Evolutionary conservation across 768 basidiomycete species (phyloP).

Genomic region (Kwoniella sp.): DNA sequence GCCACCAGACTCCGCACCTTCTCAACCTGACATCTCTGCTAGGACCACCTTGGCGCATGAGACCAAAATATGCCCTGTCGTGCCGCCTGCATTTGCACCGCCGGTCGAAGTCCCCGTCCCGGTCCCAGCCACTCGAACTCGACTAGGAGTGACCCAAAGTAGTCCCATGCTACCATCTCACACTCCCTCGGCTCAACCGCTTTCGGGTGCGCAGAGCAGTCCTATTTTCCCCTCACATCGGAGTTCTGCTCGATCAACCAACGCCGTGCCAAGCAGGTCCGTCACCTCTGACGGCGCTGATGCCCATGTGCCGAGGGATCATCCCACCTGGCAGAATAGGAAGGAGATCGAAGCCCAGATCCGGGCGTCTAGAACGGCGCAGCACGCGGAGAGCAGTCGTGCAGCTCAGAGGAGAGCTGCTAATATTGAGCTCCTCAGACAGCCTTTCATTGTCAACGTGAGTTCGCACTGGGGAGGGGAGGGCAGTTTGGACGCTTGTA

Average conservation of each 20-base stretch:
- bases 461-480: not conserved
- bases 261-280: not conserved
- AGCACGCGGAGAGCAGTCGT: slow-evolving; percentile 17
- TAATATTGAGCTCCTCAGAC: not conserved
- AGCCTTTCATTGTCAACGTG: slow-evolving; percentile 5
- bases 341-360: not conserved
- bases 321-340: not conserved
- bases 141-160: too few relatives aligned
- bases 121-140: too few relatives aligned
- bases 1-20: not conserved
- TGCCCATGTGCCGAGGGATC: not conserved
- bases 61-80: too few relatives aligned
- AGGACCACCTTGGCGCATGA: not conserved
- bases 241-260: too few relatives aligned
- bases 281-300: not conserved
- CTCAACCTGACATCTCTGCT: not conserved
- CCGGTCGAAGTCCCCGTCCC: not conserved
- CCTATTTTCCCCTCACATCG: not conserved
- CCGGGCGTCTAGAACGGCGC: not conserved
- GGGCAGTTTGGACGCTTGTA: not conserved
- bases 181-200: not conserved
- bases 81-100: too few relatives aligned
- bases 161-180: too few relatives aligned
- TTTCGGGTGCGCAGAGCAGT: slow-evolving; percentile 3
- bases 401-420: slow-evolving; percentile 7